A percentile compares a stretch with the other conserved stretches of the same genome.
These are phyloP conservation scores for Tulasnella sp. DNA, from an alignment of 768 basidiomycete species.

Conservation along the genomic window DNA sequence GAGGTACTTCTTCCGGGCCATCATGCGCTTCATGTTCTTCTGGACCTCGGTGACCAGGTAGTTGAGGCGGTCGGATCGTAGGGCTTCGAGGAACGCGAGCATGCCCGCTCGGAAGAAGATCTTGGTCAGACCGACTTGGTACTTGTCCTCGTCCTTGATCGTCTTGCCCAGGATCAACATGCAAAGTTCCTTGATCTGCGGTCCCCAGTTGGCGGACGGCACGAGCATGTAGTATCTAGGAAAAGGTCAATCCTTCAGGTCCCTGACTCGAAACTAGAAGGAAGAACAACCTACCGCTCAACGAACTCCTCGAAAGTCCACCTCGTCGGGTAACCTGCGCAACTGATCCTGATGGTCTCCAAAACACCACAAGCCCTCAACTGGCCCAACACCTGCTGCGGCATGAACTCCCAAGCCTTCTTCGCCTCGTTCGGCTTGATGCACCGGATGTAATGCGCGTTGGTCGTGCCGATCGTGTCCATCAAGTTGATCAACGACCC, in stretches of 20 bases:
- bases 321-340: constrained; percentile 95
- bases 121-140: constrained; percentile 94
- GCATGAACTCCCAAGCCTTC: constrained; percentile 93
- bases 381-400: constrained; percentile 92
- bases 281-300: constrained; percentile 63
- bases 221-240: constrained; percentile 95
- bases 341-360: constrained; percentile 97
- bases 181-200: constrained; percentile 79
- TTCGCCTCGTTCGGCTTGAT: constrained; percentile 99
- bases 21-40: constrained; percentile 88
- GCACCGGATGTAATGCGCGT: constrained; percentile 98
- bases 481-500: constrained; percentile 87
- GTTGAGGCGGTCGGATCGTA: constrained; percentile 84
- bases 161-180: constrained; percentile 78
- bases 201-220: constrained; percentile 76
- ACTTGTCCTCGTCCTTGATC: constrained; percentile 92
- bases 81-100: constrained; percentile 90
- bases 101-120: constrained; percentile 99
- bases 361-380: constrained; percentile 97
- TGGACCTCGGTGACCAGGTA: constrained; percentile 91
- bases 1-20: constrained; percentile 79
- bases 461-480: constrained; percentile 96
- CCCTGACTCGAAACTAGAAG: not conserved
- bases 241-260: not conserved
- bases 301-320: constrained; percentile 99